Evolutionary conservation across 2,329 filamentous ascomycete species (phyloP).

Genomic region (Exophiala lecanii-corni): DNA sequence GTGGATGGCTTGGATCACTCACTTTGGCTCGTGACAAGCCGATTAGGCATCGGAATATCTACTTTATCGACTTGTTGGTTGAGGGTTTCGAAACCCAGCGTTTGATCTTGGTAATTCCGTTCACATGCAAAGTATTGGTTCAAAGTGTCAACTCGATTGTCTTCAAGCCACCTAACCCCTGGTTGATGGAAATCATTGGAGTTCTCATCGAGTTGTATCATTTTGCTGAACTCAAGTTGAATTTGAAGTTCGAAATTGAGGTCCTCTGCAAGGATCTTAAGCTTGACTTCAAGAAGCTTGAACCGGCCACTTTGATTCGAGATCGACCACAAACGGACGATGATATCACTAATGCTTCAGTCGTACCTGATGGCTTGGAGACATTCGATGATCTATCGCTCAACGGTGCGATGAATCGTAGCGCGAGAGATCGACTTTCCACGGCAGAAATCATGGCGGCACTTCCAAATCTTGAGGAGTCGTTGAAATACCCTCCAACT

Average conservation of each 20-base stretch:
- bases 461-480: slow-evolving; percentile 75
- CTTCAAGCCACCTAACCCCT: slow-evolving; percentile 92
- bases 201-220: slow-evolving; percentile 91
- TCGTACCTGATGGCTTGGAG: slow-evolving; percentile 66
- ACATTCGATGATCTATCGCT: slow-evolving; percentile 78
- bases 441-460: slow-evolving; percentile 72
- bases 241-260: slow-evolving; percentile 97
- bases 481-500: slow-evolving; percentile 73
- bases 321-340: slow-evolving; percentile 48
- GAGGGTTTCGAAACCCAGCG: slow-evolving; percentile 92
- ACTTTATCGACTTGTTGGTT: slow-evolving; percentile 90
- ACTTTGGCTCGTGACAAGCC: slow-evolving; percentile 92
- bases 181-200: slow-evolving; percentile 93
- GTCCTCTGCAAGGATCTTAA: slow-evolving; percentile 89
- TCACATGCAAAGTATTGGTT: slow-evolving; percentile 90
- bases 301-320: slow-evolving; percentile 80
- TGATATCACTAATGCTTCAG: slow-evolving; percentile 53
- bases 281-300: slow-evolving; percentile 87
- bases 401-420: slow-evolving; percentile 62
- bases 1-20: slow-evolving; percentile 85
- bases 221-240: slow-evolving; percentile 86
- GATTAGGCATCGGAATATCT: slow-evolving; percentile 93
- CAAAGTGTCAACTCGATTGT: slow-evolving; percentile 81
- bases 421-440: slow-evolving; percentile 67
- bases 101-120: slow-evolving; percentile 87